Evolutionary conservation across 116 monocot species (phyloP).

Genomic region (Phalaenopsis hybrid): DNA sequence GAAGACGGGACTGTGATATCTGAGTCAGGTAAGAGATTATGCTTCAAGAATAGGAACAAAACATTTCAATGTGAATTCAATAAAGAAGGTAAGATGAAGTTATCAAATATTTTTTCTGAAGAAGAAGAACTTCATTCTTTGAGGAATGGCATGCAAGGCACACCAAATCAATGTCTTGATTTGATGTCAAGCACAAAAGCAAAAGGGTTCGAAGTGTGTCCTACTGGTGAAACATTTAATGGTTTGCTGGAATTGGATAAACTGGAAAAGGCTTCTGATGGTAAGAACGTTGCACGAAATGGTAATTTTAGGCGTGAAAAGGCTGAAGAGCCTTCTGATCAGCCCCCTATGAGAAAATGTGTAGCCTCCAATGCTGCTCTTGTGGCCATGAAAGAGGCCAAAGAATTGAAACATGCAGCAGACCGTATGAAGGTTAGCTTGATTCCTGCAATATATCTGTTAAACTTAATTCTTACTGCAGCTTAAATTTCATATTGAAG

Average conservation of each 20-base stretch:
- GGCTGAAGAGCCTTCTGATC: neutral
- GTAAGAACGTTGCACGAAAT: neutral
- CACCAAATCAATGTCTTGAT: neutral
- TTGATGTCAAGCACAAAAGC: neutral
- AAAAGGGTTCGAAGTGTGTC: neutral
- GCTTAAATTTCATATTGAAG: neutral
- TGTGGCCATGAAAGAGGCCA: neutral
- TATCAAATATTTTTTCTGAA: too few species aligned
- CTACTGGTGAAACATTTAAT: neutral
- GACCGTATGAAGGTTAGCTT: neutral
- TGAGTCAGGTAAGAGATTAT: too few species aligned
- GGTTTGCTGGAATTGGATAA: neutral
- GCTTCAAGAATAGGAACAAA: too few species aligned
- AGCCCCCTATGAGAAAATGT: neutral
- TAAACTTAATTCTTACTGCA: neutral
- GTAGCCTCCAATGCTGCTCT: neutral
- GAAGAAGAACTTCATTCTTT: too few species aligned
- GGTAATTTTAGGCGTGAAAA: neutral
- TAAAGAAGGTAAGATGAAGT: too few species aligned
- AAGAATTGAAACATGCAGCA: constrained; percentile 3
- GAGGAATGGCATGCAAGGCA: too few species aligned
- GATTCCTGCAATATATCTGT: neutral
- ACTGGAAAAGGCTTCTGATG: neutral
- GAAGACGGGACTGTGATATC: too few species aligned
- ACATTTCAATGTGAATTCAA: too few species aligned